Evolutionary conservation across 257 asterid species (phyloP), one percentile per base, ranked within the genome.

Genomic region (Handroanthus guayacan): DNA sequence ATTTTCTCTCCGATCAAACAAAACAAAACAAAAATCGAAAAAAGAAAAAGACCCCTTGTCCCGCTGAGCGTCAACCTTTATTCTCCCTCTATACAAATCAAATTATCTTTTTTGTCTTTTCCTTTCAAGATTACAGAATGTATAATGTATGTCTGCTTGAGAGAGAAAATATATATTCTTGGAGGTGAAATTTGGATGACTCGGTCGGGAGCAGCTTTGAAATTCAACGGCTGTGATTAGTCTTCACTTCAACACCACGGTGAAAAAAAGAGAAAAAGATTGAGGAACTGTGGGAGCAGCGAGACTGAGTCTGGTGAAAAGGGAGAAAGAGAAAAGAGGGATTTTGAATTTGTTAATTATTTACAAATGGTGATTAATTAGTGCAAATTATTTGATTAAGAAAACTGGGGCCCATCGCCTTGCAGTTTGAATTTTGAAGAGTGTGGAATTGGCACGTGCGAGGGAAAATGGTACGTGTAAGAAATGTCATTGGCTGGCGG

Each of bases 371-470:
- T 69, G 13, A 70, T 48, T 65, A 57, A 76, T 45, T 71, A 69
- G 66, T 68, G 67, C 67, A 72, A 54, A 52, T 70, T 60, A 60
- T 72, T 75, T 61, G 62, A 67, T 62, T 80, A 69, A 8, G 13
- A 10, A 18, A 36, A 48, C 13, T 39, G 62, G 62, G 72, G 54
- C 70, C 62, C n/a, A 13, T 0, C 16, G 18, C 48, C 7, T 9
- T 14, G 62, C 50, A 67, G 69, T 81, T 86, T 85, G 86, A 89
- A 86, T 56, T 80, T 83, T 76, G 84, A 84, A 62, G 75, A 11
- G 37, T 69, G 62, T 7, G 37, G 5, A 66, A 18, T 54, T 11
- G 74, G 62, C 77, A 74, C 77, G 84, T 69, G 72, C 34, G 77
- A 52, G 31, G 61, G 67, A 34, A 62, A 0, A 36, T 72, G 31